Percentiles rank a stretch among this genome's conserved stretches.
Conservation (phyloP, 176 grass and related monocot genomes). For the Bolboschoenus planiculmis region DNA sequence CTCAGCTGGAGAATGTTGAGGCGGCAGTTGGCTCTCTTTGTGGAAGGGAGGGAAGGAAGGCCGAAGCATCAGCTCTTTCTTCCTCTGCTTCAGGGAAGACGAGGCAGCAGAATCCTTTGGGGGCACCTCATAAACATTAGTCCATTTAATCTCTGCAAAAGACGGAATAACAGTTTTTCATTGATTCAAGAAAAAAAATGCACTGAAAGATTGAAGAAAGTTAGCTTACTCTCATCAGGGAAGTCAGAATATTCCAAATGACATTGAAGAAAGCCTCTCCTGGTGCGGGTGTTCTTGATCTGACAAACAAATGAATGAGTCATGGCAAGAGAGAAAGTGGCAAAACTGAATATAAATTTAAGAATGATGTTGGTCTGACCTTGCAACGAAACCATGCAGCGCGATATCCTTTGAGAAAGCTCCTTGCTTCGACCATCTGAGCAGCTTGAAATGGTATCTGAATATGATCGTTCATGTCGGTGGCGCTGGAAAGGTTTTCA, state of each 20-base stretch:
- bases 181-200: not conserved
- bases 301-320: constrained; percentile 27
- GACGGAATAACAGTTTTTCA: not conserved
- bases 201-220: not conserved
- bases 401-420: constrained; percentile 30
- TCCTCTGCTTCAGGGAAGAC: not conserved
- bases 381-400: constrained; percentile 74
- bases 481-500: not conserved
- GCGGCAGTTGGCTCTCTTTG: not conserved
- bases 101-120: not conserved
- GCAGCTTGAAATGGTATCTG: constrained; percentile 44
- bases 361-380: constrained; percentile 10
- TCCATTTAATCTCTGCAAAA: constrained; percentile 8
- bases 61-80: constrained; percentile 19
- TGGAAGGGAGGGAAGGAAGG: constrained; percentile 9
- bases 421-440: constrained; percentile 39
- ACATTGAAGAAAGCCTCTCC: constrained; percentile 31
- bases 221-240: constrained; percentile 48
- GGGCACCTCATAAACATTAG: not conserved
- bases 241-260: constrained; percentile 66
- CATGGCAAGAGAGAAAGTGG: not conserved
- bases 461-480: constrained; percentile 4
- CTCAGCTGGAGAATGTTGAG: not conserved
- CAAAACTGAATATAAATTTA: not conserved
- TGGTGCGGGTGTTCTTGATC: constrained; percentile 32